phyloP scores from a whole-genome alignment of 495 filamentous ascomycete genomes.

The Aspergillus taichungensis region DNA sequence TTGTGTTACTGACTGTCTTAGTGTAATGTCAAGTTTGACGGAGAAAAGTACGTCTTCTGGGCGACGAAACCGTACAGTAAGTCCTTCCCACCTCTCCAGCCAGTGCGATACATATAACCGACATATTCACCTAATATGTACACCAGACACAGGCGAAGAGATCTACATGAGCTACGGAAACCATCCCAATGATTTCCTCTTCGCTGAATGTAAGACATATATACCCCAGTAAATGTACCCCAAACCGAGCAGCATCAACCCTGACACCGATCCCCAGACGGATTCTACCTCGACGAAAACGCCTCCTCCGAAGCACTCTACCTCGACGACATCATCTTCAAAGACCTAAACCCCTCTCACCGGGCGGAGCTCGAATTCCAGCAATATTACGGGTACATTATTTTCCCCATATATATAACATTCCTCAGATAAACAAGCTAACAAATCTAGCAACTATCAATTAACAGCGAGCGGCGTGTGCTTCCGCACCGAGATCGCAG shows the following conservation, averaged over 20 bases:
- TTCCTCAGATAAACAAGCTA: neutral
- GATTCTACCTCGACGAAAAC: slow-evolving; percentile 64
- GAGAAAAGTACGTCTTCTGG: slow-evolving; percentile 51
- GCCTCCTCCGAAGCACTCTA: slow-evolving; percentile 55
- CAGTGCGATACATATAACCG: neutral
- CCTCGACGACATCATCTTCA: slow-evolving; percentile 61
- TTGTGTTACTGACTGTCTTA: slow-evolving; percentile 5
- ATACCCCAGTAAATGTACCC: neutral
- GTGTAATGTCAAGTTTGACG: slow-evolving; percentile 56
- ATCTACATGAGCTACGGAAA: slow-evolving; percentile 71
- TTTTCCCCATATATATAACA: slow-evolving; percentile 3
- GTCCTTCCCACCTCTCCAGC: neutral
- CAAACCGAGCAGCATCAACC: neutral
- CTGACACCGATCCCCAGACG: too few relatives aligned
- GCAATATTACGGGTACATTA: slow-evolving; percentile 52
- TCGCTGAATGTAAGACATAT: slow-evolving; percentile 56
- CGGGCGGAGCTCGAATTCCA: slow-evolving; percentile 43
- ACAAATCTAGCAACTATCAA: slow-evolving; percentile 46
- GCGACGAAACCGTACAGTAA: slow-evolving; percentile 48
- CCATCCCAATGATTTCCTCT: slow-evolving; percentile 72
- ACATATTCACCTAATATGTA: slow-evolving; percentile 2
- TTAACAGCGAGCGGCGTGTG: slow-evolving; percentile 53
- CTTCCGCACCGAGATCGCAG: slow-evolving; percentile 64
- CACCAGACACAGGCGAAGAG: slow-evolving; percentile 51
- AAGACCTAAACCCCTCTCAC: slow-evolving; percentile 35